A percentile compares a stretch with the other conserved stretches of the same genome.
Conservation (phyloP, 129 eudicot genomes). For the Deinandra increscens region DNA sequence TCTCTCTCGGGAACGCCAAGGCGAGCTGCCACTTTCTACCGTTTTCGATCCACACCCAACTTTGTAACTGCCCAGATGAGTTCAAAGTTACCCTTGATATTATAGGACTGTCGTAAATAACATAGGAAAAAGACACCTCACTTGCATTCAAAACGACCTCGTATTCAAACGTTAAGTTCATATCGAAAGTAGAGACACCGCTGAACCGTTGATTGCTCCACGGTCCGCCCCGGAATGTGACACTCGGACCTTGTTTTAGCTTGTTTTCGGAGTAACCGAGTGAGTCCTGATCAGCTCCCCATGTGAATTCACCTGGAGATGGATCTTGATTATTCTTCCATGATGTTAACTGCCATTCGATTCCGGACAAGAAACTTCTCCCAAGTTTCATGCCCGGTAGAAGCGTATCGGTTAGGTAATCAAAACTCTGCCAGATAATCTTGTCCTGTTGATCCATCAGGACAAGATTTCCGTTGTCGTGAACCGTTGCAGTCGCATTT, state of each 20-base stretch:
- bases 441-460: not conserved
- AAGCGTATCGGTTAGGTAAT: conserved; percentile 40
- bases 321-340: conserved; percentile 52
- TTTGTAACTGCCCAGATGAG: conserved; percentile 20
- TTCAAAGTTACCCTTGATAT: conserved; percentile 12
- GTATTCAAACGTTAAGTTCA: not conserved
- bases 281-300: conserved; percentile 13
- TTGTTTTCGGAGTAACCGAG: conserved; percentile 32
- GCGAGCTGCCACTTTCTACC: conserved; percentile 34
- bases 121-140: conserved; percentile 25
- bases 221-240: conserved; percentile 21
- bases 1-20: conserved; percentile 25
- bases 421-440: conserved; percentile 51
- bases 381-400: conserved; percentile 43
- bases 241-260: not conserved
- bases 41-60: conserved; percentile 27
- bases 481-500: conserved; percentile 11
- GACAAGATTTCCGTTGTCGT: conserved; percentile 40
- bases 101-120: not conserved
- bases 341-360: conserved; percentile 28
- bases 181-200: conserved; percentile 18
- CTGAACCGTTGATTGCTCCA: conserved; percentile 26
- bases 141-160: conserved; percentile 2
- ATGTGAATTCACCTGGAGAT: conserved; percentile 29
- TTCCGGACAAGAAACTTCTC: conserved; percentile 14